Evolutionary conservation across 2,329 filamentous ascomycete genomes (phyloP).

Genomic region (Aspergillus tanneri): DNA sequence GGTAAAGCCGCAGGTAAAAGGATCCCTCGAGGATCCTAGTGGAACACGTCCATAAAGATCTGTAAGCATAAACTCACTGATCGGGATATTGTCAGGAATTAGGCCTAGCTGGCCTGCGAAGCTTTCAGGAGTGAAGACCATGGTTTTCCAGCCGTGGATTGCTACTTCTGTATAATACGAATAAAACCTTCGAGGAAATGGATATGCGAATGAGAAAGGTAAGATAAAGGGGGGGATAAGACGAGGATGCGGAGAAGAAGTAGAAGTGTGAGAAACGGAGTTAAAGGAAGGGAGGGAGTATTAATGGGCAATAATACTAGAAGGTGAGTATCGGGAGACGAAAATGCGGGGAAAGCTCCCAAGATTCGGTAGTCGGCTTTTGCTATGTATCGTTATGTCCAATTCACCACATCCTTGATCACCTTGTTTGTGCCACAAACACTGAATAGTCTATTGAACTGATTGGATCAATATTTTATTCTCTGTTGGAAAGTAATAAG

Average conservation of each 20-base stretch:
- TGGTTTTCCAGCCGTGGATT: constrained; percentile 20
- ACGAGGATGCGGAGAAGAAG: not conserved
- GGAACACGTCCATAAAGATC: constrained; percentile 68
- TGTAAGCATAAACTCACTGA: constrained; percentile 74
- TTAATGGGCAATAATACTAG: not conserved
- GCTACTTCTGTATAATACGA: not conserved
- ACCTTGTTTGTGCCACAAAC: too few species aligned
- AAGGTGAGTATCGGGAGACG: not conserved
- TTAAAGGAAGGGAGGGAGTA: not conserved
- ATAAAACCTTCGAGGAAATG: too few species aligned
- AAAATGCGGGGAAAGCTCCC: constrained; percentile 17
- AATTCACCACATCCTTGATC: too few species aligned
- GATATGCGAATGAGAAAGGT: not conserved
- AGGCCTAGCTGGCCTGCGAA: constrained; percentile 48
- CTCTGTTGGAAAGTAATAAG: too few species aligned
- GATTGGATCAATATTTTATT: too few species aligned
- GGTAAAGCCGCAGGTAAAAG: constrained; percentile 74
- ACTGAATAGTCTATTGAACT: too few species aligned
- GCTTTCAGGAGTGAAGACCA: constrained; percentile 48
- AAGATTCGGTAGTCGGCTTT: not conserved
- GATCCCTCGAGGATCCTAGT: constrained; percentile 62
- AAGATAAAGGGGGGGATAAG: not conserved
- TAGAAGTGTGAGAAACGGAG: not conserved
- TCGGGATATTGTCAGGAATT: constrained; percentile 70
- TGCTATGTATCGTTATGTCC: too few species aligned